Evolutionary conservation across 1,284 basidiomycete species (phyloP).

Genomic region (Agaricales sp.): DNA sequence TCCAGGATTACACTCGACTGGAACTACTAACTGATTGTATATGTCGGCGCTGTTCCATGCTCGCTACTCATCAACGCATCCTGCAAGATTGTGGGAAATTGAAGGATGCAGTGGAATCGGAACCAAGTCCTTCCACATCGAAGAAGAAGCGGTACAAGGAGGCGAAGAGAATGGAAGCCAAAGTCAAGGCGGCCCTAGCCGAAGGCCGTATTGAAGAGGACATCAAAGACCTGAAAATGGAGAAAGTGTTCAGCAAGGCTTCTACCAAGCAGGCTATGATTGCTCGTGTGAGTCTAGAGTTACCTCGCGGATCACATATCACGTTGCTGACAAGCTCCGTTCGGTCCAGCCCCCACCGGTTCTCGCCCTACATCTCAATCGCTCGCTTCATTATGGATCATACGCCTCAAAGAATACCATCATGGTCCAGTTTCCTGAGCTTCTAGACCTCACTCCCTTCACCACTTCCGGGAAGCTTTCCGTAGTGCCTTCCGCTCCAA

Average conservation of each 20-base stretch:
- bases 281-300: conserved; percentile 64
- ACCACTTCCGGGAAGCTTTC: conserved; percentile 71
- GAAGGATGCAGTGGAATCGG: conserved; percentile 31
- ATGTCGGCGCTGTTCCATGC: conserved; percentile 73
- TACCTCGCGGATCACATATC: too few species aligned
- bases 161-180: conserved; percentile 47
- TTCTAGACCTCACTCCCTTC: conserved; percentile 79
- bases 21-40: conserved; percentile 78
- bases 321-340: too few species aligned
- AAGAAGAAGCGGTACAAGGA: conserved; percentile 69
- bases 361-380: conserved; percentile 78
- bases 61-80: conserved; percentile 56
- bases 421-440: conserved; percentile 72
- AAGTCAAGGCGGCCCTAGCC: conserved; percentile 55
- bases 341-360: conserved; percentile 59
- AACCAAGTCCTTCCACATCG: conserved; percentile 37
- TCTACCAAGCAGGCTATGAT: conserved; percentile 85
- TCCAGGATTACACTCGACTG: conserved; percentile 74
- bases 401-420: conserved; percentile 77
- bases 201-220: conserved; percentile 75
- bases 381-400: conserved; percentile 70
- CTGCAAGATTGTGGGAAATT: conserved; percentile 46
- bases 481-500: conserved; percentile 50
- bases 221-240: conserved; percentile 62
- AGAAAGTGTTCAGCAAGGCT: conserved; percentile 62